These are phyloP conservation scores for Lachnellula willkommii DNA, from an alignment of 2,329 filamentous ascomycete species.

Conservation along the genomic window DNA sequence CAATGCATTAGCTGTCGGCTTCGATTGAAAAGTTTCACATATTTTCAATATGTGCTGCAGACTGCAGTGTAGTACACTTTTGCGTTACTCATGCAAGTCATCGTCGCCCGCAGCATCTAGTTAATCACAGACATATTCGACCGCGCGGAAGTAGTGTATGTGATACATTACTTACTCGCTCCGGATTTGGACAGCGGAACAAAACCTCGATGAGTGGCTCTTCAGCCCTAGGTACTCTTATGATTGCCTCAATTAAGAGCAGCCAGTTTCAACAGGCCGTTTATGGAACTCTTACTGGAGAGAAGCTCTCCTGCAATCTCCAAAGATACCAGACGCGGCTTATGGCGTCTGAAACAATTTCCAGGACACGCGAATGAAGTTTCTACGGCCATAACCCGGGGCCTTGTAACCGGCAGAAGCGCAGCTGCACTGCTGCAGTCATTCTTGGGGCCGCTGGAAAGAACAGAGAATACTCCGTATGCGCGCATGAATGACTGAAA, in stretches of 20 bases:
- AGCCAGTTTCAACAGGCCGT: constrained; percentile 12
- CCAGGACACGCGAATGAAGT: constrained; percentile 18
- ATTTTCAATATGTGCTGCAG: constrained; percentile 11
- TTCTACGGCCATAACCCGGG: constrained; percentile 17
- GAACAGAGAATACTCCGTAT: neutral
- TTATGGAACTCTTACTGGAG: constrained; percentile 19
- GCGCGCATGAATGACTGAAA: constrained; percentile 7
- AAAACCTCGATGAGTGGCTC: constrained; percentile 8
- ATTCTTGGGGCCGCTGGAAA: neutral
- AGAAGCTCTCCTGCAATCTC: constrained; percentile 21
- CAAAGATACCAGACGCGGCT: constrained; percentile 15
- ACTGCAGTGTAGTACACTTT: constrained; percentile 13
- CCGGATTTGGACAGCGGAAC: neutral
- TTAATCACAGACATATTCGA: neutral
- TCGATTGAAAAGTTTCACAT: constrained; percentile 21
- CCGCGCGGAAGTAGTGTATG: neutral
- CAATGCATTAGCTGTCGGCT: constrained; percentile 11
- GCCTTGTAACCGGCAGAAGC: constrained; percentile 13
- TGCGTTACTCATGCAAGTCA: constrained; percentile 24
- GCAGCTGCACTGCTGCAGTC: constrained; percentile 5
- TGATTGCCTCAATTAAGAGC: constrained; percentile 9
- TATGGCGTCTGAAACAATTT: constrained; percentile 23
- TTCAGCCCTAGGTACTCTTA: constrained; percentile 22
- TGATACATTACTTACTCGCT: too few relatives aligned
- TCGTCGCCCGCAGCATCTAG: constrained; percentile 12